phyloP scores from a whole-genome alignment of 352 stramenopile species.

The Phytophthora rubi region DNA sequence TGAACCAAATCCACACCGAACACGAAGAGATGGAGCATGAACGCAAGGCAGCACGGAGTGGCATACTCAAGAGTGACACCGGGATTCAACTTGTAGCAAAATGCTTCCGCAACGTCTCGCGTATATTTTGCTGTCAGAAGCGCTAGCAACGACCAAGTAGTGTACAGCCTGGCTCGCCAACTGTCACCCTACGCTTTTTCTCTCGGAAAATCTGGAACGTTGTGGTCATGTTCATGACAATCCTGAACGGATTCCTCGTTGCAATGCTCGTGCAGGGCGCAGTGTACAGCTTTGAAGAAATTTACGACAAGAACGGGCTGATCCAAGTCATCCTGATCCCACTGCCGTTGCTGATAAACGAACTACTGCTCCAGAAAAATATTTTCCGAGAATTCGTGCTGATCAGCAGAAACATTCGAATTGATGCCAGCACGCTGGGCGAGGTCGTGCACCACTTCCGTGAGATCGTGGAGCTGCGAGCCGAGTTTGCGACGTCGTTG shows the following conservation, averaged over 20 bases:
- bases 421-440: conserved; percentile 54
- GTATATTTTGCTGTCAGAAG: too few species aligned
- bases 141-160: too few species aligned
- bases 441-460: conserved; percentile 66
- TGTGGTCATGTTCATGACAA: neutral
- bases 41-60: too few species aligned
- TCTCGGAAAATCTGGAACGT: neutral
- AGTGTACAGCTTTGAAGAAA: neutral
- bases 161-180: too few species aligned
- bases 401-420: conserved; percentile 40
- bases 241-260: neutral
- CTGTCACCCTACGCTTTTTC: too few species aligned
- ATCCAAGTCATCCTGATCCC: neutral
- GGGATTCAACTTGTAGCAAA: too few species aligned
- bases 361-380: conserved; percentile 37
- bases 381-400: conserved; percentile 66
- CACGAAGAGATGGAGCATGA: neutral
- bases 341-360: neutral
- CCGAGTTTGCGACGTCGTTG: conserved; percentile 51
- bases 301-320: neutral
- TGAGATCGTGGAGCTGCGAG: conserved; percentile 51
- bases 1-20: neutral
- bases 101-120: too few species aligned
- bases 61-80: too few species aligned
- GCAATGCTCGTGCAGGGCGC: neutral